A percentile compares a stretch with the other conserved stretches of the same genome.
These are phyloP conservation scores for Tritrichomonas musculus DNA, from an alignment of 208 protist genomes.

Conservation along the genomic window DNA sequence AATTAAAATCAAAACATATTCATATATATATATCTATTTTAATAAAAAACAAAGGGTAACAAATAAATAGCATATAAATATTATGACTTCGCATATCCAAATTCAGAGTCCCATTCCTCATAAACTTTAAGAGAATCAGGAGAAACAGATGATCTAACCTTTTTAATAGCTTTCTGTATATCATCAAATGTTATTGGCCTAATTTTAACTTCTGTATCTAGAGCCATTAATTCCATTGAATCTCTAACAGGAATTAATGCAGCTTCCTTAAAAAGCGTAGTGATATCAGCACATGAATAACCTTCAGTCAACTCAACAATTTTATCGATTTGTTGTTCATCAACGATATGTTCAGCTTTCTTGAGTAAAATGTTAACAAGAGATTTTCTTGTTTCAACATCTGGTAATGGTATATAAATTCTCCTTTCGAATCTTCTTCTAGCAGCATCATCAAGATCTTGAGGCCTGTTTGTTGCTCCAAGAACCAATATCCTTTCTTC, in stretches of 20 bases:
- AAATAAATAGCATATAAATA: too few species aligned
- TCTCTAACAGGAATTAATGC: constrained; percentile 63
- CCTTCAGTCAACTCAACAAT: constrained; percentile 48
- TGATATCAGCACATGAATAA: constrained; percentile 64
- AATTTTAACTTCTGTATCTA: neutral
- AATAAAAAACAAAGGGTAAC: too few species aligned
- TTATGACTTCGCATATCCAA: constrained; percentile 14
- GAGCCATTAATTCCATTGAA: neutral
- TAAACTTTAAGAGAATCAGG: neutral
- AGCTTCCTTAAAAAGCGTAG: constrained; percentile 62
- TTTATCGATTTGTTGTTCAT: constrained; percentile 34
- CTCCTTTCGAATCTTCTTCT: constrained; percentile 57
- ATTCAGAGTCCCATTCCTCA: constrained; percentile 20
- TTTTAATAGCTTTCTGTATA: neutral
- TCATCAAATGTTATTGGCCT: neutral
- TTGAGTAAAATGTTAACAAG: neutral
- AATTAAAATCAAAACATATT: too few species aligned
- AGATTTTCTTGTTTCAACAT: constrained; percentile 51
- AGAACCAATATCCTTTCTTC: constrained; percentile 54
- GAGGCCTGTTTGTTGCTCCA: constrained; percentile 73
- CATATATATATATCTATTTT: too few species aligned
- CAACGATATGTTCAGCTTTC: neutral
- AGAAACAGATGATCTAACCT: neutral
- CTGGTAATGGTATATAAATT: constrained; percentile 80
- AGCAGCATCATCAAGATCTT: constrained; percentile 79